Base-by-base conservation (phyloP, 192 early-diverging fungal species). In the Coemansia sp. region DNA sequence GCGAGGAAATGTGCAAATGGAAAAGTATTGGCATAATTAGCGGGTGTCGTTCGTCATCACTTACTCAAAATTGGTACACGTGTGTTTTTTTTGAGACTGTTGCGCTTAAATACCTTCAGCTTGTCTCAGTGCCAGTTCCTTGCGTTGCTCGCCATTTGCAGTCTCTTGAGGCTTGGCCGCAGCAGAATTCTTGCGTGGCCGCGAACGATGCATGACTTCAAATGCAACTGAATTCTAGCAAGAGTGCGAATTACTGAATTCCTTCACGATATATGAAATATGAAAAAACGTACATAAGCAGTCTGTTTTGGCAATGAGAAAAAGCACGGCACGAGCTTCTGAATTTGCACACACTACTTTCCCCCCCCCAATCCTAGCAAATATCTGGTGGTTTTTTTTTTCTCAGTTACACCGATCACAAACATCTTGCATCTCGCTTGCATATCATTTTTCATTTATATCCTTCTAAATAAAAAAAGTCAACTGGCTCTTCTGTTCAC, bases 81-180 rank as follows among this genome's bases (percentile, higher is more conserved):
- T 17, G 16, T 28, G 26, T 28, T 30, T n/a, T n/a, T 37, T 23
- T 47, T 47, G 21, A 37, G 26, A 28, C 32, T 19, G 14, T 46
- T 9, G 26, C n/a, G 38, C 19, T 44, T 19, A 13, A 30, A 37
- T 79, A 76, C 82, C 76, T 74, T 84, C 82, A 1, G 82, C 82
- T 46, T 78, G 70, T 19, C 70, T 70, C 14, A 84, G 33, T 13
- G 82, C 76, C 19, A 55, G 74, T 66, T 84, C 82, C 59, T 84
- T 84, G 74, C 82, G 73, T 60, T 76, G 72, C 6, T 73, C 80
- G 11, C 53, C 72, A 40, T 63, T 55, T 19, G 63, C 9, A 14
- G 33, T 21, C 14, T 73, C 59, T 39, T 35, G 30, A 38, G 53
- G 32, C 17, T n/a, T 55, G 58, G 62, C 37, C 46, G 30, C 35